phyloP scores from a whole-genome alignment of 768 basidiomycete species.

The Mycena crocata region DNA sequence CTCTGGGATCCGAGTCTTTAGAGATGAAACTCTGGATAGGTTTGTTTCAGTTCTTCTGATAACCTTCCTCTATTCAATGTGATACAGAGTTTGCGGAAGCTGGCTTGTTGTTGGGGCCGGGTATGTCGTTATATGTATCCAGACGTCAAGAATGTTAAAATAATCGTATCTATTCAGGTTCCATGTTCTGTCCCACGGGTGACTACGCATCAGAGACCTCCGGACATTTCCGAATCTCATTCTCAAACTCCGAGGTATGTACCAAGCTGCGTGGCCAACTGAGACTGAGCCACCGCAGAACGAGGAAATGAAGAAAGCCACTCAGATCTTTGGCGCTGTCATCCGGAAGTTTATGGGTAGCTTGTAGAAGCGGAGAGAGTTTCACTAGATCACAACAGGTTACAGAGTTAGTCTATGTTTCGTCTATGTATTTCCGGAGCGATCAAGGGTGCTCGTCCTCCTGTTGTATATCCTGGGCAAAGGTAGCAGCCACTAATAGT shows the following conservation, averaged over 20 bases:
- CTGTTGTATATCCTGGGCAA: conserved; percentile 62
- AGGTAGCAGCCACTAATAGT: conserved; percentile 94
- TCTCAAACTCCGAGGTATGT: conserved; percentile 64
- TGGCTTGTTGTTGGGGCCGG: conserved; percentile 74
- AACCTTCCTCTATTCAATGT: not conserved
- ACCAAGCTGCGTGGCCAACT: not conserved
- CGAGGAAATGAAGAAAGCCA: conserved; percentile 58
- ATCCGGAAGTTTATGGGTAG: conserved; percentile 55
- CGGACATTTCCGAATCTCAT: conserved; percentile 70
- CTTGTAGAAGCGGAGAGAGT: too few relatives aligned
- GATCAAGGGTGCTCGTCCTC: not conserved
- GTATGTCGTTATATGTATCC: conserved; percentile 44
- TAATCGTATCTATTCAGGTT: conserved; percentile 37
- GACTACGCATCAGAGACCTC: conserved; percentile 27
- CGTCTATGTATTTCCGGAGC: not conserved
- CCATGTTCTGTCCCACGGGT: conserved; percentile 54
- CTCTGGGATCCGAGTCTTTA: conserved; percentile 52
- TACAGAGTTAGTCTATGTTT: conserved; percentile 7
- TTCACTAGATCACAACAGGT: not conserved
- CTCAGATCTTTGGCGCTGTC: conserved; percentile 58
- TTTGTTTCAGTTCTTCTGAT: not conserved
- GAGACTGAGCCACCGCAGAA: conserved; percentile 36
- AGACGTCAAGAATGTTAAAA: not conserved
- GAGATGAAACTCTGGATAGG: conserved; percentile 69
- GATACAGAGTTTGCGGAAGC: conserved; percentile 62